A percentile compares a stretch with the other conserved stretches of the same genome.
Conservation (phyloP, 108 stramenopile genomes). For the Discostella stelligeroides region DNA sequence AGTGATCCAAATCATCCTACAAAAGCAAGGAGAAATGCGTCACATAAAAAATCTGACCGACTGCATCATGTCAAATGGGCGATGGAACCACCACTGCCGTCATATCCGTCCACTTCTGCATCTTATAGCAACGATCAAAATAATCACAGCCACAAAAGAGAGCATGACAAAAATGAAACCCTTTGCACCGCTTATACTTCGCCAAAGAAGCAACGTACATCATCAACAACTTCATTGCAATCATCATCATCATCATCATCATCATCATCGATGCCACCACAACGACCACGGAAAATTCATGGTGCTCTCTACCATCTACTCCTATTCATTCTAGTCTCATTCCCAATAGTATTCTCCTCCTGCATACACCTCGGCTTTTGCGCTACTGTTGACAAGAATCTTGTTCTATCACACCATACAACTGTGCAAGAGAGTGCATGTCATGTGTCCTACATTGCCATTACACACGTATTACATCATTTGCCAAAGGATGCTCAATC, state of each 20-base stretch:
- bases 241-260: background rate
- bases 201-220: slow-evolving; percentile 5
- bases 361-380: background rate
- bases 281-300: background rate
- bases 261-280: no score
- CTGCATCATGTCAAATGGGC: background rate
- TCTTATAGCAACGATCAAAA: background rate
- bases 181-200: background rate
- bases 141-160: background rate
- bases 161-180: background rate
- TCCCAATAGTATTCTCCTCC: background rate
- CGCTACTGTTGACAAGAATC: background rate
- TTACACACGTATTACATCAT: background rate
- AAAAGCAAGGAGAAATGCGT: background rate
- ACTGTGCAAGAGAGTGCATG: background rate
- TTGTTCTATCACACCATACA: background rate
- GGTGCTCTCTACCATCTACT: no score
- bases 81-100: background rate
- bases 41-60: background rate
- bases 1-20: no score
- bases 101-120: no score
- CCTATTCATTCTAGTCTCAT: background rate
- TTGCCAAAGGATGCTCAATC: background rate
- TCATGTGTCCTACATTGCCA: slow-evolving; percentile 2
- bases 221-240: no score